phyloP scores from a whole-genome alignment of 805 yeast genomes.

The Kazachstania psychrophila region DNA sequence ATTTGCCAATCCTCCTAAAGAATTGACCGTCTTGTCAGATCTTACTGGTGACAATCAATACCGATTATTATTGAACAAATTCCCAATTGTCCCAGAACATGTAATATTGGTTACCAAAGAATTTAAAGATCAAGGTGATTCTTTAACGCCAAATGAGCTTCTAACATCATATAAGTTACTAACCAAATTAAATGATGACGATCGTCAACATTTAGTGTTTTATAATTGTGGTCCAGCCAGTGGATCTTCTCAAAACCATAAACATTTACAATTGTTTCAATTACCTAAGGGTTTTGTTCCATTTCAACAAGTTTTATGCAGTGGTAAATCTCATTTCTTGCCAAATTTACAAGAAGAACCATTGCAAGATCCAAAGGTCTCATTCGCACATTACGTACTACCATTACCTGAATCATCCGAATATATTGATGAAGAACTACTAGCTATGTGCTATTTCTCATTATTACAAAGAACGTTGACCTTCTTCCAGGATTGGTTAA shows the following conservation, averaged over 20 bases:
- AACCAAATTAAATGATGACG: conserved; percentile 35
- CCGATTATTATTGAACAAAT: conserved; percentile 72
- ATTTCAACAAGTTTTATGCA: conserved; percentile 44
- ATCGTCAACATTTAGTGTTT: conserved; percentile 56
- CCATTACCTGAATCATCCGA: conserved; percentile 43
- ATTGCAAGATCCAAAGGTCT: conserved; percentile 44
- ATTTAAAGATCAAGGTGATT: conserved; percentile 61
- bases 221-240: conserved; percentile 81
- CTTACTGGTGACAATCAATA: conserved; percentile 40
- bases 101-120: conserved; percentile 68
- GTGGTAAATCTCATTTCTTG: conserved; percentile 38
- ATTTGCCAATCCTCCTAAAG: conserved; percentile 71
- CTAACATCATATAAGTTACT: conserved; percentile 48
- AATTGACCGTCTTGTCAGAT: conserved; percentile 49
- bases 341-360: conserved; percentile 52
- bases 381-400: conserved; percentile 73
- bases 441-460: conserved; percentile 61
- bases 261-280: conserved; percentile 79
- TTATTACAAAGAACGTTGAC: conserved; percentile 65
- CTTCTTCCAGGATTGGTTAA: conserved; percentile 44
- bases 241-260: conserved; percentile 94
- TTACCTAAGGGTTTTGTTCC: conserved; percentile 52
- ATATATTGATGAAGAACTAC: conserved; percentile 43
- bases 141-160: conserved; percentile 66
- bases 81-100: conserved; percentile 74